Evolutionary conservation across 305 asterid genomes (phyloP), one percentile per base, ranked within the genome.

Genomic region (Fraxinus xanthoxyloides): DNA sequence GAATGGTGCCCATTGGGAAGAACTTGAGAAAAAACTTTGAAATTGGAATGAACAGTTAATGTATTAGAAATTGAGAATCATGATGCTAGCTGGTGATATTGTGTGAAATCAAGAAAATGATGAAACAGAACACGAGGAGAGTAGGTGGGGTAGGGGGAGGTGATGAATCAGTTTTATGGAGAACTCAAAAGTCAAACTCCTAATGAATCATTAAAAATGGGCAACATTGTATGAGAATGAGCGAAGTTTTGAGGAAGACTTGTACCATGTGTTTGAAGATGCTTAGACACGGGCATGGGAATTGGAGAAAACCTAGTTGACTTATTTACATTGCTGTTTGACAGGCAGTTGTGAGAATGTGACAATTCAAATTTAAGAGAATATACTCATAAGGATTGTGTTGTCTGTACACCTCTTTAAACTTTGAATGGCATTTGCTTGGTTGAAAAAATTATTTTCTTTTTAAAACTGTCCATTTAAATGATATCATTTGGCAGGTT

Each of bases 231-330:
- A 79, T 81, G 83, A 65, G 35, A 77, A 38, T 26, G 56, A 84
- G 80, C 80, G 56, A 51, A 67, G 75, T 51, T 84, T 87, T 84
- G 86, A 83, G 84, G 81, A 84, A 83, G 75, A 82, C 87, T 80
- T 79, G 88, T 69, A 77, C 78, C 83, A 78, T 81, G 88, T 84
- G 92, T 79, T 76, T 87, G 84, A 82, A 89, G 90, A 90, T 83
- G 92, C 80, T 81, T n/a, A 81, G 89, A 84, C 91, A 89, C 40
- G 85, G 84, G 82, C 85, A 76, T 85, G 86, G 84, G 85, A 81
- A 83, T 36, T 48, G 76, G 86, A 77, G 84, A 72, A 65, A 81
- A 79, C 48, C 76, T 34, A 78, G 87, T 90, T 90, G 91, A 88
- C 90, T 80, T 76, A 26, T 63, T 43, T 31, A 77, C 69, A 79